These are phyloP conservation scores for Rhododendron simsii DNA, from an alignment of 148 eudicot genomes.

Conservation along the genomic window DNA sequence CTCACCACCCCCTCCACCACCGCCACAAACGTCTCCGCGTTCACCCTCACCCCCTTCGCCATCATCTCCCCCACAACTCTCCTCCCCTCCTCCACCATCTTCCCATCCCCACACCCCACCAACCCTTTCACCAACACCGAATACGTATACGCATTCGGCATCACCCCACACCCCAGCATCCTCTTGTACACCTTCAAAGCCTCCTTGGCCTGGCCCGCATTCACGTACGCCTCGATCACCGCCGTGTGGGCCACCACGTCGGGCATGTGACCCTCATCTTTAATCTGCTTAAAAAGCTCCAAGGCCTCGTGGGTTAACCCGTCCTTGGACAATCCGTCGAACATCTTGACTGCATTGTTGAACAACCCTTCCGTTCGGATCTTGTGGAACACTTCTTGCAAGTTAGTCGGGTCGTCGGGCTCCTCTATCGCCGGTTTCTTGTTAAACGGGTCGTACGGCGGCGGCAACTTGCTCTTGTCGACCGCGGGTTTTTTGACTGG, in stretches of 20 bases:
- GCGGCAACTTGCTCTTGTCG: conserved; percentile 39
- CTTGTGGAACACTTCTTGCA: conserved; percentile 64
- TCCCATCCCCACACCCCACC: conserved; percentile 28
- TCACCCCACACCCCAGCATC: conserved; percentile 48
- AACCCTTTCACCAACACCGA: conserved; percentile 52
- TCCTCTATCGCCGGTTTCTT: conserved; percentile 39
- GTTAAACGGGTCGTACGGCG: conserved; percentile 72
- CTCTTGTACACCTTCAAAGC: conserved; percentile 41
- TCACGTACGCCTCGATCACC: conserved; percentile 65
- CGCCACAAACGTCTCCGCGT: conserved; percentile 39
- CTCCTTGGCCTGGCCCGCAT: conserved; percentile 50
- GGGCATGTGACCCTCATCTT: conserved; percentile 71
- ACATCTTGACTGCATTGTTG: conserved; percentile 79
- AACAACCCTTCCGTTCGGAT: conserved; percentile 53
- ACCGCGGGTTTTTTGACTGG: conserved; percentile 4
- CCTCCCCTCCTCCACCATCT: conserved; percentile 45
- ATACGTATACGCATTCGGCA: conserved; percentile 55
- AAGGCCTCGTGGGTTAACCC: conserved; percentile 76
- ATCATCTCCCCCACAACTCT: conserved; percentile 65
- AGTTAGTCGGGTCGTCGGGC: conserved; percentile 54
- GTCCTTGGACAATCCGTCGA: conserved; percentile 82
- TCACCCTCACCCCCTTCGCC: conserved; percentile 54
- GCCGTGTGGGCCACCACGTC: conserved; percentile 85
- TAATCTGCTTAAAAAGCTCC: conserved; percentile 53
- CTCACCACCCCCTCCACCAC: conserved; percentile 48